Conservation (phyloP, 73 alveolate genomes). For the Diophrys sp. region DNA sequence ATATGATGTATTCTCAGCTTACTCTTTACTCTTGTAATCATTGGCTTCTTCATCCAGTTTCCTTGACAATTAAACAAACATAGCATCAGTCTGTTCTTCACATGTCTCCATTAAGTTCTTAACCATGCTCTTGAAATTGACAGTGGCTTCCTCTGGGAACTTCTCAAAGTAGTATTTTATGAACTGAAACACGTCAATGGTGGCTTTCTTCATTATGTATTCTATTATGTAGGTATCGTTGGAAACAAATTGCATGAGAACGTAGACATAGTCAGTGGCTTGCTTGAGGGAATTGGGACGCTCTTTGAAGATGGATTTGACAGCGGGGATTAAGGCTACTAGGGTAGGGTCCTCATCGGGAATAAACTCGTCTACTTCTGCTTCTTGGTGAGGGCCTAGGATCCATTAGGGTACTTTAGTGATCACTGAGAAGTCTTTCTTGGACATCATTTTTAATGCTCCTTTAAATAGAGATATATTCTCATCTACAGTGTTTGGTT, state of each 20-base stretch:
- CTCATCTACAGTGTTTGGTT: slow-evolving; percentile 65
- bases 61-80: not conserved
- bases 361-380: slow-evolving; percentile 10
- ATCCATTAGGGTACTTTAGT: slow-evolving; percentile 78
- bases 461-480: slow-evolving; percentile 67
- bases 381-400: slow-evolving; percentile 75
- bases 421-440: slow-evolving; percentile 72
- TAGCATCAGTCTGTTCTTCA: not conserved
- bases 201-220: slow-evolving; percentile 12
- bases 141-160: not conserved
- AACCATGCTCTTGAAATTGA: slow-evolving; percentile 22
- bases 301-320: slow-evolving; percentile 15
- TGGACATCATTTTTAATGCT: slow-evolving; percentile 54
- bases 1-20: too few species aligned
- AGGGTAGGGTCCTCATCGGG: slow-evolving; percentile 33
- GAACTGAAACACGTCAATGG: slow-evolving; percentile 34
- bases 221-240: slow-evolving; percentile 28
- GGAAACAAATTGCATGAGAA: slow-evolving; percentile 21
- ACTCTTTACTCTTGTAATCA: too few species aligned
- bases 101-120: slow-evolving; percentile 16
- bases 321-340: slow-evolving; percentile 35
- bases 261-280: slow-evolving; percentile 14
- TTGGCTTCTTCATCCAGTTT: not conserved
- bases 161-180: slow-evolving; percentile 23
- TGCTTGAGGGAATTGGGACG: slow-evolving; percentile 6